Evolutionary conservation across 345 rosid species (phyloP).

Genomic region (Raphanus sativus): DNA sequence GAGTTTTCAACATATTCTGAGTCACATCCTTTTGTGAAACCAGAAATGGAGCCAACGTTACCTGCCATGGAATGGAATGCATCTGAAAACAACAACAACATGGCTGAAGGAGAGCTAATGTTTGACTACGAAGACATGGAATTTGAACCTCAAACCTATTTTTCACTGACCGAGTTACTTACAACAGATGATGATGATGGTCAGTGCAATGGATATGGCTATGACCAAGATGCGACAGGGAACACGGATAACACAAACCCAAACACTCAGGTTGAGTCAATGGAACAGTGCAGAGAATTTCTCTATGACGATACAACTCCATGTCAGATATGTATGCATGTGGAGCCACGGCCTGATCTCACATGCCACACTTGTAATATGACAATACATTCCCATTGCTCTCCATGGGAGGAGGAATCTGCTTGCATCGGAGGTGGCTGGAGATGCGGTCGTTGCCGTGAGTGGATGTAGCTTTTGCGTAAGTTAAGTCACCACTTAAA

Average conservation of each 20-base stretch:
- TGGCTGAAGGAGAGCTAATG: slow-evolving; percentile 42
- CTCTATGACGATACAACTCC: slow-evolving; percentile 22
- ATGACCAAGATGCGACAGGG: slow-evolving; percentile 26
- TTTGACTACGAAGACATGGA: slow-evolving; percentile 84
- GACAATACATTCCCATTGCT: slow-evolving; percentile 62
- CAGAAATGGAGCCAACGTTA: slow-evolving; percentile 41
- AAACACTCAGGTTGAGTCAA: slow-evolving; percentile 37
- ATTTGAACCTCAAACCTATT: slow-evolving; percentile 96
- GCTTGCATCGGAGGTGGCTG: slow-evolving; percentile 48
- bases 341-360: slow-evolving; percentile 66
- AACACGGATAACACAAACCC: slow-evolving; percentile 43
- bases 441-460: slow-evolving; percentile 87
- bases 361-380: slow-evolving; percentile 60
- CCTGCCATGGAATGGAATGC: slow-evolving; percentile 57
- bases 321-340: slow-evolving; percentile 58
- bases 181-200: slow-evolving; percentile 60
- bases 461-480: slow-evolving; percentile 42
- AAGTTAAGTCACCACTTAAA: neutral
- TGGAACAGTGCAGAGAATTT: slow-evolving; percentile 18
- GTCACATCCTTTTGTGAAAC: slow-evolving; percentile 27
- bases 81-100: slow-evolving; percentile 32
- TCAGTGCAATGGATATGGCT: slow-evolving; percentile 49
- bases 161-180: slow-evolving; percentile 80
- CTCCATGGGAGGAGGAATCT: slow-evolving; percentile 70
- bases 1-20: slow-evolving; percentile 23